Base-by-base conservation (phyloP, 116 monocot species). In the Posidonia oceanica region DNA sequence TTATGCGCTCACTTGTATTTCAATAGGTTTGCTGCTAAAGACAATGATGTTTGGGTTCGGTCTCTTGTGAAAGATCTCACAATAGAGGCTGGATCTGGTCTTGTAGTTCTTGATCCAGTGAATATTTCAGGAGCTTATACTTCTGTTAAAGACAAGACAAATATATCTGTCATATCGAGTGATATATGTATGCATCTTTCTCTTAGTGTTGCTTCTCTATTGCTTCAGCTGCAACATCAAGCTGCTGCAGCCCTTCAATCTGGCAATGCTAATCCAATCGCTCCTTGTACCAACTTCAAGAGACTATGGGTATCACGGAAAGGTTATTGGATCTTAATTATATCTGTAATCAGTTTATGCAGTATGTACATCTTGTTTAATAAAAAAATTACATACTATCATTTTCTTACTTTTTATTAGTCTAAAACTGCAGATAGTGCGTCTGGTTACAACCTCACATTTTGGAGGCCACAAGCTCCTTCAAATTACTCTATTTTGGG, bases 391-490 rank as follows among this genome's bases (percentile, higher is more conserved):
- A 48, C 48, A 48, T 48, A 44, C 12, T 48, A 7, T 62, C 11
- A 29, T 16, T 38, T 62, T 64, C 14, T 72, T 52, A 42, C 54
- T 71, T 20, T 56, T 72, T 29, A 65, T 7, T 73, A 20, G 16
- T 66, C 53, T 39, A 36, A 51, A 68, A 52, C 10, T 83, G 69
- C 87, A 97, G 97, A 81, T 39, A 70, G 77, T 44, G 57, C 71
- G 8, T 67, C 80, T 66, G 87, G 82, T 48, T 81, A 82, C 72
- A 84, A 75, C 69, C 89, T 97, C 11, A 92, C 97, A 36, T 89
- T 97, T 82, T 97, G 97, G 97, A 87, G 97, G 72, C 97, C 97
- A 63, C 97, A 92, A 75, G 85, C 97, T 89, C 89, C 97, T 63
- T 74, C 89, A 39, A 92, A 91, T 69, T 97, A 89, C 83, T 89